Conservation (phyloP, 768 basidiomycete genomes). For the Imleria badia region DNA sequence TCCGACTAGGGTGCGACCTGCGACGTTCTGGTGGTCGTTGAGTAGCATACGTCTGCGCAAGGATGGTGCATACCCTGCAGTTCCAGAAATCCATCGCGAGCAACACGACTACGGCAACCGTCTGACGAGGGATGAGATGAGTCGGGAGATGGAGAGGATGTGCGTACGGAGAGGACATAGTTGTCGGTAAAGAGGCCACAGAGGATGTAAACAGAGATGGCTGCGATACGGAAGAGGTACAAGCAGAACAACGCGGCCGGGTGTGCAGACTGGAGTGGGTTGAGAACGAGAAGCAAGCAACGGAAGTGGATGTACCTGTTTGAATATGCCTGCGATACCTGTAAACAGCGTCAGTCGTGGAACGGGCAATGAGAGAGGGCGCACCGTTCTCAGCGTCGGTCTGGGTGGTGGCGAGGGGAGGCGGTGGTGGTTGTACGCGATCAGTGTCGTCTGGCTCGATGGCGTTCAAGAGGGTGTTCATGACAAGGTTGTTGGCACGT, state of each 20-base stretch:
- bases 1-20: constrained; percentile 91
- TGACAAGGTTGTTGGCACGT: constrained; percentile 15
- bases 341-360: constrained; percentile 4
- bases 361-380: neutral
- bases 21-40: constrained; percentile 63
- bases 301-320: constrained; percentile 50
- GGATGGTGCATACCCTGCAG: constrained; percentile 60
- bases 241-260: constrained; percentile 84
- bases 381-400: constrained; percentile 77
- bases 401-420: constrained; percentile 55
- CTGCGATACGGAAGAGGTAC: constrained; percentile 83
- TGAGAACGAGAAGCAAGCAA: constrained; percentile 14
- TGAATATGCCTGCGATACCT: constrained; percentile 76
- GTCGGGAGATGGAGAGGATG: neutral
- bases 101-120: constrained; percentile 89
- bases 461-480: constrained; percentile 69
- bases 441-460: constrained; percentile 93
- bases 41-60: neutral
- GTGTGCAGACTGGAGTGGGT: constrained; percentile 63
- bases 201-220: constrained; percentile 92
- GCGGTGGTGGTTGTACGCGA: too few species aligned
- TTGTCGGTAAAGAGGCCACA: constrained; percentile 87
- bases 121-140: constrained; percentile 40
- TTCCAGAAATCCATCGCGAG: constrained; percentile 99
- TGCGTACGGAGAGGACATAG: constrained; percentile 87